phyloP scores from a whole-genome alignment of 495 filamentous ascomycete species.

The Hypoxylon lenormandii region DNA sequence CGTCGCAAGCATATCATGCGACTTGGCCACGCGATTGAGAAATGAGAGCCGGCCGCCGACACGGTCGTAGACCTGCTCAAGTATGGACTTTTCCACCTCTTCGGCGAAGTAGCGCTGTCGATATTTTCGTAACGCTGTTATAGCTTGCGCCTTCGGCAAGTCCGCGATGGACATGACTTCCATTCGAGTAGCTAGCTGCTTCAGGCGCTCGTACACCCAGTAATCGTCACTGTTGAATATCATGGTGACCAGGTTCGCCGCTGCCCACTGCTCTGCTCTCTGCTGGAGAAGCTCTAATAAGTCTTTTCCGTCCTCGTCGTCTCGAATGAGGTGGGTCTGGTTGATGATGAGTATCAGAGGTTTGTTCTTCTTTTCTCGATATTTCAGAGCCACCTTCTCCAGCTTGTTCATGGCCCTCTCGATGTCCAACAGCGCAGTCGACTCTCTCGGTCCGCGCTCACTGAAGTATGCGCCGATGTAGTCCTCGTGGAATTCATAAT shows the following conservation, averaged over 20 bases:
- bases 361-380: conserved; percentile 67
- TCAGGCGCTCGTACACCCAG: conserved; percentile 95
- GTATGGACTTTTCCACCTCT: conserved; percentile 60
- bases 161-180: conserved; percentile 86
- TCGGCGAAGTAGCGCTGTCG: conserved; percentile 77
- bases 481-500: conserved; percentile 89
- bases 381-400: conserved; percentile 87
- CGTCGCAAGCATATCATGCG: conserved; percentile 76
- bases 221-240: conserved; percentile 96
- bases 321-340: conserved; percentile 85
- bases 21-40: conserved; percentile 86
- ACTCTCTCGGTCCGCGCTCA: conserved; percentile 90
- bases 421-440: conserved; percentile 89
- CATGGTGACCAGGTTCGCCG: conserved; percentile 85
- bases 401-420: conserved; percentile 97
- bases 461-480: conserved; percentile 96
- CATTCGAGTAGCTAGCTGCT: conserved; percentile 90
- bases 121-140: conserved; percentile 78
- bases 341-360: conserved; percentile 92
- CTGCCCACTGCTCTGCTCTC: conserved; percentile 94
- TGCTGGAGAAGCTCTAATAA: conserved; percentile 95
- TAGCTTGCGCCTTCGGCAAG: conserved; percentile 79
- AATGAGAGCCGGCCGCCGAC: conserved; percentile 89
- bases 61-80: conserved; percentile 82
- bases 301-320: conserved; percentile 90